Percentiles rank a stretch among this genome's conserved stretches.
These are phyloP conservation scores for Voacanga thouarsii DNA, from an alignment of 257 asterid genomes.

Conservation along the genomic window DNA sequence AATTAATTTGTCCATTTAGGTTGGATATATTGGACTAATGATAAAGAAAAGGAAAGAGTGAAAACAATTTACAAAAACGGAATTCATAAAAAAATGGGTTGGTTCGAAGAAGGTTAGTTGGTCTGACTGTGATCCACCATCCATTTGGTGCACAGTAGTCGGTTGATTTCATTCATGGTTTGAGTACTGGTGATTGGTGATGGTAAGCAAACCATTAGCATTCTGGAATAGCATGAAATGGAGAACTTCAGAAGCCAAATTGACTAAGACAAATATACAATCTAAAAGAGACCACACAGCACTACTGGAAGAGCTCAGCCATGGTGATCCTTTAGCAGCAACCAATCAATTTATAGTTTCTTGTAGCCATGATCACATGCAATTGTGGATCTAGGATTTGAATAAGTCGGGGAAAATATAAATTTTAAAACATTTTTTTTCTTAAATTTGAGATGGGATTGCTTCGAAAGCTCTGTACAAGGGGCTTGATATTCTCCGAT, in stretches of 20 bases:
- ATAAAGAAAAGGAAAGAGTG: too few relatives aligned
- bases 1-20: too few relatives aligned
- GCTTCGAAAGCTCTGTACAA: too few relatives aligned
- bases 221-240: background rate
- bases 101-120: too few relatives aligned
- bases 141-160: conserved; percentile 31
- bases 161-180: background rate
- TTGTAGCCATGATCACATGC: background rate
- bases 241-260: background rate
- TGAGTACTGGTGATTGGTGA: background rate
- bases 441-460: background rate
- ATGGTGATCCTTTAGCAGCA: background rate
- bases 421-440: too few relatives aligned
- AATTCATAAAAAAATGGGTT: too few relatives aligned
- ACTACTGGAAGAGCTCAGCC: background rate
- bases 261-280: background rate
- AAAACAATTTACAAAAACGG: too few relatives aligned
- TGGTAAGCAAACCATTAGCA: conserved; percentile 6
- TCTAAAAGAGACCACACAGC: background rate
- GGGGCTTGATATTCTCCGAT: too few relatives aligned
- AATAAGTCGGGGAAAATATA: background rate
- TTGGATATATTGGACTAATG: too few relatives aligned
- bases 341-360: background rate
- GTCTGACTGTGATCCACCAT: too few relatives aligned
- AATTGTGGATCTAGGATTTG: background rate